A percentile compares a stretch with the other conserved stretches of the same genome.
Conservation (phyloP, 305 asterid genomes). For the Fraxinus angustifolia region DNA sequence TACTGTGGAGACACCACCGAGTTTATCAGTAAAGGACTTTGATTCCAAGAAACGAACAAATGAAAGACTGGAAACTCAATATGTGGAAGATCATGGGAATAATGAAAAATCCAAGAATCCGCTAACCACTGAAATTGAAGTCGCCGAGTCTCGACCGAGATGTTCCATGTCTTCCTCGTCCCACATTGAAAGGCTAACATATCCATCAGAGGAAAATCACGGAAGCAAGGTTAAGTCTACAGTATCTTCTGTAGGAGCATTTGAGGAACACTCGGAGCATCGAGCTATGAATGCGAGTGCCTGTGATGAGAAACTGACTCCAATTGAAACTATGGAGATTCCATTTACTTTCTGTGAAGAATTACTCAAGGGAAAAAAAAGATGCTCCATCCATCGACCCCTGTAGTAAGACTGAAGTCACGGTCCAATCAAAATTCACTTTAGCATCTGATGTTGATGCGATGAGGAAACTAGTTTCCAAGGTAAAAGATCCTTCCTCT, state of each 20-base stretch:
- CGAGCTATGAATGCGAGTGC: constrained; percentile 33
- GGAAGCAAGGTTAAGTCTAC: constrained; percentile 31
- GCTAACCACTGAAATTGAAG: constrained; percentile 43
- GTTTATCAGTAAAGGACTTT: constrained; percentile 34
- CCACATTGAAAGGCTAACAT: constrained; percentile 38
- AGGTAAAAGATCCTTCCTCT: constrained; percentile 29
- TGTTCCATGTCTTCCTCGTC: constrained; percentile 58
- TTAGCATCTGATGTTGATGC: constrained; percentile 40
- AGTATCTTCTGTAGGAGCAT: constrained; percentile 24
- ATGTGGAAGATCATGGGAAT: constrained; percentile 25
- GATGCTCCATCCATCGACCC: constrained; percentile 25
- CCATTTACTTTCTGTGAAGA: constrained; percentile 17
- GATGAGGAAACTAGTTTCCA: constrained; percentile 41
- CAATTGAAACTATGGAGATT: constrained; percentile 22
- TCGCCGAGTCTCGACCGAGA: constrained; percentile 45
- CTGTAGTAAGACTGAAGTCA: constrained; percentile 7
- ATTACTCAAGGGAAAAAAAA: constrained; percentile 20
- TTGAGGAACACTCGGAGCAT: constrained; percentile 34
- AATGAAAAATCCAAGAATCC: constrained; percentile 25
- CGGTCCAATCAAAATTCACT: constrained; percentile 12
- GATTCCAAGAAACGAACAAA: constrained; percentile 48
- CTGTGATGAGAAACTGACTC: constrained; percentile 32
- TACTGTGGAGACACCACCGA: constrained; percentile 40
- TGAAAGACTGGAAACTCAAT: constrained; percentile 21
- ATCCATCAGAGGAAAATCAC: constrained; percentile 28